Evolutionary conservation across 805 yeast genomes (phyloP).

Genomic region (Candida taoyuanica): DNA sequence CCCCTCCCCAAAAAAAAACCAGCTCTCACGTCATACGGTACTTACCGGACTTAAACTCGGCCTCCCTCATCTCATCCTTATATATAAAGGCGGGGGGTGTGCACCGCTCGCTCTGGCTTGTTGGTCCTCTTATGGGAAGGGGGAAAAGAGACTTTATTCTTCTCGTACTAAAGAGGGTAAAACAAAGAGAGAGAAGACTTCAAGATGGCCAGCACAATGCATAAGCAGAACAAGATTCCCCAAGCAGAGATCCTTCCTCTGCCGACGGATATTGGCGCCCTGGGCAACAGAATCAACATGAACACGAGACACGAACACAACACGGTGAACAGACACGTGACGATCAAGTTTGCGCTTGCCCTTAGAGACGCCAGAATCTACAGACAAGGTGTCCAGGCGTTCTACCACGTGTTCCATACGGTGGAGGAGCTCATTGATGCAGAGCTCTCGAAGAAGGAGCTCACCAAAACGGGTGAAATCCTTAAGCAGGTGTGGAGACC

Average conservation of each 20-base stretch:
- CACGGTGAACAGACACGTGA: constrained; percentile 62
- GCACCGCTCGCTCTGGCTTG: not conserved
- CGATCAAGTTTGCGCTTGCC: constrained; percentile 68
- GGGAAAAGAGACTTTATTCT: too few species aligned
- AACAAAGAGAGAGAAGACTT: too few species aligned
- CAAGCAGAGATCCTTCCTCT: constrained; percentile 62
- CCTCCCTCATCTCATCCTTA: too few species aligned
- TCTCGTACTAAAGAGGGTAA: too few species aligned
- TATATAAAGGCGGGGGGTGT: constrained; percentile 1
- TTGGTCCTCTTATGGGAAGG: too few species aligned
- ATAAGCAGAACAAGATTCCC: constrained; percentile 22
- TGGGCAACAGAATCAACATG: constrained; percentile 74
- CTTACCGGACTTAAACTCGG: not conserved
- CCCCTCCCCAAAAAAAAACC: too few species aligned
- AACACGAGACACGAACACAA: constrained; percentile 66
- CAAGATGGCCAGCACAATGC: too few species aligned
- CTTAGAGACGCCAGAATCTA: constrained; percentile 70
- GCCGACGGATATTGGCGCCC: constrained; percentile 77
- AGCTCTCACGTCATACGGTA: too few species aligned
- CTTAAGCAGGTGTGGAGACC: constrained; percentile 63
- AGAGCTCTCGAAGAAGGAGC: constrained; percentile 37
- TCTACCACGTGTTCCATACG: constrained; percentile 63
- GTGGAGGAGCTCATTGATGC: constrained; percentile 49
- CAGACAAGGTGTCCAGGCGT: constrained; percentile 75
- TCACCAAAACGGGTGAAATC: constrained; percentile 33